These are phyloP conservation scores for Musa troglodytarum DNA, from an alignment of 176 grass and related monocot genomes.

Conservation along the genomic window DNA sequence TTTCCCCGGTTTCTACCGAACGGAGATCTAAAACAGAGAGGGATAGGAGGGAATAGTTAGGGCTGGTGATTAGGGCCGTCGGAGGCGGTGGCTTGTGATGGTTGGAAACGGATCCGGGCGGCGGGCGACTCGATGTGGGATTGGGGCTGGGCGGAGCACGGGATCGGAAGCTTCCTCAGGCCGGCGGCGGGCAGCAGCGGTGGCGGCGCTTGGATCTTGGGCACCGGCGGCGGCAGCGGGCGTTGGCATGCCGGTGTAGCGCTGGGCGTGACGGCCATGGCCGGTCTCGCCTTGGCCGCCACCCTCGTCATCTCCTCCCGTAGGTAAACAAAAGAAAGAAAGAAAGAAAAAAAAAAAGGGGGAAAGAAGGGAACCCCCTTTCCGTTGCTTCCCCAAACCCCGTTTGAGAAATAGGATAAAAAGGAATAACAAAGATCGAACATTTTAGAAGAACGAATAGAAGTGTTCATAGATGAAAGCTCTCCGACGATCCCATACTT, in stretches of 20 bases:
- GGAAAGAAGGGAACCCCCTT: not conserved
- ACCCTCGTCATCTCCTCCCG: conserved; percentile 22
- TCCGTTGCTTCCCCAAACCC: not conserved
- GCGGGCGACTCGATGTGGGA: conserved; percentile 11
- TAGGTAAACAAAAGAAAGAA: conserved; percentile 21
- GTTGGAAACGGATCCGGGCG: not conserved
- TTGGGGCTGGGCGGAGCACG: conserved; percentile 12
- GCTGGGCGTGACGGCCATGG: conserved; percentile 26
- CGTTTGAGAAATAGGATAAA: conserved; percentile 7
- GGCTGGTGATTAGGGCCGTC: not conserved
- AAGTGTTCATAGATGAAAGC: conserved; percentile 59
- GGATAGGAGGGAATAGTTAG: not conserved
- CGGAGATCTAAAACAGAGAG: not conserved
- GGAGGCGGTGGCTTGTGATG: not conserved
- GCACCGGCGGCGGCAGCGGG: not conserved
- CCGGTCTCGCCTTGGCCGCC: conserved; percentile 23
- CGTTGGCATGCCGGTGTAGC: conserved; percentile 20
- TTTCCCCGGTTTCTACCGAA: not conserved
- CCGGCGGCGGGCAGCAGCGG: not conserved
- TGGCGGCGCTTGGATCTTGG: conserved; percentile 12
- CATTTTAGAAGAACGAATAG: not conserved
- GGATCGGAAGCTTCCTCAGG: conserved; percentile 4
- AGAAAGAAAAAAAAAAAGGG: not conserved
- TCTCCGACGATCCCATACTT: conserved; percentile 63
- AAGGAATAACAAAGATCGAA: not conserved